These are phyloP conservation scores for Chalciporus pseudorubinellus DNA, from an alignment of 768 basidiomycete species.

Conservation along the genomic window DNA sequence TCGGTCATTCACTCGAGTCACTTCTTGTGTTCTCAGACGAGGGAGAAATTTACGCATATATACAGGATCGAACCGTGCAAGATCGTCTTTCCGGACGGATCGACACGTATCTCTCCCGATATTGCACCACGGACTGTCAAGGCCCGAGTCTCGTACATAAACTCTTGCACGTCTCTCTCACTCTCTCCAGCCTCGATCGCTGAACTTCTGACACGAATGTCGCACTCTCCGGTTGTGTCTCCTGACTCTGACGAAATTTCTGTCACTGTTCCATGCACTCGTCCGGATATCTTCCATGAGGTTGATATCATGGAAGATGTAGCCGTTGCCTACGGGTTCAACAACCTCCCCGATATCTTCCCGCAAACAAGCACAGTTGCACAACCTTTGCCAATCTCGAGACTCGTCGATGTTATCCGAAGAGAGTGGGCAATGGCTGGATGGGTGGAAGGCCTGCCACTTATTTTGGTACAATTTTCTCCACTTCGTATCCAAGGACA, in stretches of 20 bases:
- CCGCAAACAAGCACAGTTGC: slow-evolving; percentile 94
- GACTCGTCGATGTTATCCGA: slow-evolving; percentile 83
- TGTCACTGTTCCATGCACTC: slow-evolving; percentile 87
- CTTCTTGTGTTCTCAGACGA: not conserved
- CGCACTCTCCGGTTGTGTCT: slow-evolving; percentile 54
- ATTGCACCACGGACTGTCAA: slow-evolving; percentile 67
- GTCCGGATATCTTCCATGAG: slow-evolving; percentile 97
- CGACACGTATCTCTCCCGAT: slow-evolving; percentile 74
- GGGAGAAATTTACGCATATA: not conserved
- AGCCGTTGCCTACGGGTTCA: slow-evolving; percentile 97
- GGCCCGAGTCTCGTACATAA: slow-evolving; percentile 88
- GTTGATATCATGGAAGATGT: slow-evolving; percentile 99
- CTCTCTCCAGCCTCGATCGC: slow-evolving; percentile 66
- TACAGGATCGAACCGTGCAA: slow-evolving; percentile 90
- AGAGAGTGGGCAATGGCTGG: slow-evolving; percentile 92
- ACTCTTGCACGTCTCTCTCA: slow-evolving; percentile 88
- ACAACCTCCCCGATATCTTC: slow-evolving; percentile 90
- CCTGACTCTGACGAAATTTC: slow-evolving; percentile 59
- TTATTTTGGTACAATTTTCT: slow-evolving; percentile 68
- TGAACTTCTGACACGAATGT: slow-evolving; percentile 80
- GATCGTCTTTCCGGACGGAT: slow-evolving; percentile 76
- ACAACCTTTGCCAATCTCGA: slow-evolving; percentile 87
- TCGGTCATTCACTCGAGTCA: not conserved
- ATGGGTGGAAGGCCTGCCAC: slow-evolving; percentile 92
- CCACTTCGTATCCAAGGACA: not conserved